phyloP scores from a whole-genome alignment of 306 rosid genomes.

The Sophora flavescens region DNA sequence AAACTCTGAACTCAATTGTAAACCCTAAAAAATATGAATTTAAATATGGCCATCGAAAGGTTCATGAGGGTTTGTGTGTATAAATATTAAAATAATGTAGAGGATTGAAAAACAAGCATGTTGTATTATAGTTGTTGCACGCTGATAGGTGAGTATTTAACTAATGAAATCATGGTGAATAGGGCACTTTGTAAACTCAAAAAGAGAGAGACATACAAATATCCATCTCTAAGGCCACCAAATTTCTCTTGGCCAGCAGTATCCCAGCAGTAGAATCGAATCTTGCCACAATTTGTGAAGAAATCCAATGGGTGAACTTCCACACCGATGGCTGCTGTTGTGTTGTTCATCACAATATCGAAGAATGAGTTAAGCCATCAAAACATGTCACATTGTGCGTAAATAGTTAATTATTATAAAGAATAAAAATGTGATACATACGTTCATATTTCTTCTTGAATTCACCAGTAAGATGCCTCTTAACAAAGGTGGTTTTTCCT shows the following conservation, averaged over 20 bases:
- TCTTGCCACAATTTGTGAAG: conserved; percentile 78
- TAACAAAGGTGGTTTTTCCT: conserved; percentile 86
- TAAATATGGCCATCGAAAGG: too few relatives aligned
- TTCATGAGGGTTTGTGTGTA: too few relatives aligned
- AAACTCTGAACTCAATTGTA: too few relatives aligned
- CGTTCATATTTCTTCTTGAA: conserved; percentile 87
- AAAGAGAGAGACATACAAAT: conserved; percentile 53
- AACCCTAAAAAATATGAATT: too few relatives aligned
- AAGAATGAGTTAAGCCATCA: not conserved
- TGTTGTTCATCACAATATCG: conserved; percentile 16
- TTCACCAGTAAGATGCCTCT: conserved; percentile 83
- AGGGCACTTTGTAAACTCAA: not conserved
- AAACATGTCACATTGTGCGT: too few relatives aligned
- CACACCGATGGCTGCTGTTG: conserved; percentile 81
- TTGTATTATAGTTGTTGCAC: too few relatives aligned
- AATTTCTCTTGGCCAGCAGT: conserved; percentile 85
- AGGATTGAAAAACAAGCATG: too few relatives aligned
- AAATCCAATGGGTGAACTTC: conserved; percentile 86
- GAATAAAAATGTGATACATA: conserved; percentile 28
- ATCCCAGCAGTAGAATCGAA: conserved; percentile 87
- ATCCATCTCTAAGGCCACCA: conserved; percentile 84
- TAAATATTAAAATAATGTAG: too few relatives aligned
- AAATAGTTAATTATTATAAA: too few relatives aligned
- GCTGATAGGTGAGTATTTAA: too few relatives aligned
- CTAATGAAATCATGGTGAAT: not conserved